Conservation (phyloP, 2,329 filamentous ascomycete genomes). For the Botrytis medusae region DNA sequence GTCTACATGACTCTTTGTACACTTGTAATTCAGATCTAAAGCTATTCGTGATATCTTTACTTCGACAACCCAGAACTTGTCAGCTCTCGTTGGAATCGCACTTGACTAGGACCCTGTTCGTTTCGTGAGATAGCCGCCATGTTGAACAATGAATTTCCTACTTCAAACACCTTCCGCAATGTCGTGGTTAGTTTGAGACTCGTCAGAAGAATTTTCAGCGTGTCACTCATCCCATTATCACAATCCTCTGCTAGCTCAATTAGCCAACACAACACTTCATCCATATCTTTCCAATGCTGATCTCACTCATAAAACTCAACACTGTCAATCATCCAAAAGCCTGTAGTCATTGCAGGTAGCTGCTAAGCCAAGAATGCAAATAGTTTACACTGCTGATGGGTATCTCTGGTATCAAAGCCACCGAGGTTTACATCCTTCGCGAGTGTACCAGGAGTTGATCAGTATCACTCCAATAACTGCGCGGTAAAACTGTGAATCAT, state of each 20-base stretch:
- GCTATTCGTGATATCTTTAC: neutral
- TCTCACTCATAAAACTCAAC: too few relatives aligned
- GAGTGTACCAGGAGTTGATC: too few relatives aligned
- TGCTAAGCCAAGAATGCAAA: too few relatives aligned
- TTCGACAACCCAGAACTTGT: neutral
- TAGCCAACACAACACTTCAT: too few relatives aligned
- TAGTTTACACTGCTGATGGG: too few relatives aligned
- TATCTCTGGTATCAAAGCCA: too few relatives aligned
- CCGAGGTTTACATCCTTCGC: too few relatives aligned
- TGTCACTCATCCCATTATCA: neutral
- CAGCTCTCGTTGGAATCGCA: neutral
- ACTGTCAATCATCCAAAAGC: too few relatives aligned
- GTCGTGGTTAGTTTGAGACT: neutral
- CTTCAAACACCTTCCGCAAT: neutral
- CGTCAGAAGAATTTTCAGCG: neutral
- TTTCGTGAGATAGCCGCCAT: neutral
- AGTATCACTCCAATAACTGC: too few relatives aligned
- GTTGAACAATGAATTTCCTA: neutral
- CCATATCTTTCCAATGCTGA: too few relatives aligned
- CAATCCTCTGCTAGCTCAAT: neutral
- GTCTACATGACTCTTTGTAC: neutral
- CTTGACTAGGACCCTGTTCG: neutral
- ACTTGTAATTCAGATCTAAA: neutral
- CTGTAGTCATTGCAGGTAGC: too few relatives aligned
- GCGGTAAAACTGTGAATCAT: too few relatives aligned